These are phyloP conservation scores for Emergomyces orientalis DNA, from an alignment of 2,329 filamentous ascomycete species.

Conservation along the genomic window DNA sequence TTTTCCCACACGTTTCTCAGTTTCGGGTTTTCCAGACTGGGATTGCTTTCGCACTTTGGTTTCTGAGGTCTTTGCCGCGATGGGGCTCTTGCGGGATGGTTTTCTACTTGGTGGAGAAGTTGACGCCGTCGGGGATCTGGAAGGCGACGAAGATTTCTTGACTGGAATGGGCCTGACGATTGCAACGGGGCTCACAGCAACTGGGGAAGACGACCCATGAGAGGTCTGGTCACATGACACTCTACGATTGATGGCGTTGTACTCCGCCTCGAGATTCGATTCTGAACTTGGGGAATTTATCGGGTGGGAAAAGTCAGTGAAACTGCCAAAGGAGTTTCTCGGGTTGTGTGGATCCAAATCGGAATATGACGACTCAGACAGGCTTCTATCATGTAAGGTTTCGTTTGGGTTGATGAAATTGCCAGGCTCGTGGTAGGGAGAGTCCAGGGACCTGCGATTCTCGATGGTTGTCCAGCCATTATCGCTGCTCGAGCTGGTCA, in stretches of 20 bases:
- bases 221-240: conserved; percentile 35
- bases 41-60: conserved; percentile 68
- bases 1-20: conserved; percentile 88
- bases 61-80: conserved; percentile 70
- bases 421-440: conserved; percentile 48
- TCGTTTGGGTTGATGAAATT: conserved; percentile 89
- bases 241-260: conserved; percentile 32
- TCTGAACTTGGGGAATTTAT: conserved; percentile 80
- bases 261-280: conserved; percentile 53
- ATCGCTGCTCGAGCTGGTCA: conserved; percentile 69
- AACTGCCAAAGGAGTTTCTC: conserved; percentile 64
- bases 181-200: conserved; percentile 56
- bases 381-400: conserved; percentile 77
- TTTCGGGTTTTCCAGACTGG: conserved; percentile 69
- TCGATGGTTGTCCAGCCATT: conserved; percentile 82
- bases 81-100: conserved; percentile 61
- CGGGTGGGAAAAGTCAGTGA: conserved; percentile 70
- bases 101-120: conserved; percentile 57
- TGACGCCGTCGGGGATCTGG: conserved; percentile 53
- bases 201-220: conserved; percentile 36
- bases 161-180: conserved; percentile 57
- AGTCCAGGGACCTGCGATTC: conserved; percentile 62
- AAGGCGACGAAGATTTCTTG: conserved; percentile 44
- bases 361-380: conserved; percentile 74
- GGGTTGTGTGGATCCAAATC: conserved; percentile 52